Evolutionary conservation across 208 protist species (phyloP).

Genomic region (Blechomonas ayalai): DNA sequence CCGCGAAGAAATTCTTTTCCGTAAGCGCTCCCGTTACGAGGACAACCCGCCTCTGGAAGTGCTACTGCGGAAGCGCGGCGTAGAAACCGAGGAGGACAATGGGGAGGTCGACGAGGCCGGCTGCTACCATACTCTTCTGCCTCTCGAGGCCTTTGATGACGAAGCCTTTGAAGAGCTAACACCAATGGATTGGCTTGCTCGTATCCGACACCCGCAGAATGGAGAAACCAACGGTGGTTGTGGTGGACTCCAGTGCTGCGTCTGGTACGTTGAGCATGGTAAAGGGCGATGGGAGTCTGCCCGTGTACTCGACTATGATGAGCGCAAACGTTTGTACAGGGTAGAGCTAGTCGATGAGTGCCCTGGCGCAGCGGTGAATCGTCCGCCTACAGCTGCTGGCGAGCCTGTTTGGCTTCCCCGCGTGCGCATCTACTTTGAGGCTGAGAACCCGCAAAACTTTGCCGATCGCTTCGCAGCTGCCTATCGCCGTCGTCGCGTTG

Average conservation of each 20-base stretch:
- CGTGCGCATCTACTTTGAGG: conserved; percentile 88
- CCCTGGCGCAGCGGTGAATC: not conserved
- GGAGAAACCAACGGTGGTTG: not conserved
- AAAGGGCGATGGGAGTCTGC: conserved; percentile 19
- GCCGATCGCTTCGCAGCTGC: conserved; percentile 85
- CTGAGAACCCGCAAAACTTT: conserved; percentile 90
- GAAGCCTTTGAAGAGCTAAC: conserved; percentile 76
- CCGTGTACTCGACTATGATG: conserved; percentile 23
- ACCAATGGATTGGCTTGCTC: conserved; percentile 54
- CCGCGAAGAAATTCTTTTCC: conserved; percentile 72
- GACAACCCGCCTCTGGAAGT: conserved; percentile 27
- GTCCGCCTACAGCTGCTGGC: not conserved
- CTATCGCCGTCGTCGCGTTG: conserved; percentile 44
- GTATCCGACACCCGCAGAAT: not conserved
- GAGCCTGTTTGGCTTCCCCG: conserved; percentile 36
- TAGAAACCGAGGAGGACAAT: too few species aligned
- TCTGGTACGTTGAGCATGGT: too few species aligned
- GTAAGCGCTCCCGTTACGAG: conserved; percentile 68
- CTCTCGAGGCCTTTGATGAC: conserved; percentile 90
- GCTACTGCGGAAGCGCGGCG: conserved; percentile 60
- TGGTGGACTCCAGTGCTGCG: not conserved
- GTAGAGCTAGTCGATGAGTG: conserved; percentile 16
- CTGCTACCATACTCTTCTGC: conserved; percentile 68
- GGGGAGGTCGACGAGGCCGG: too few species aligned
- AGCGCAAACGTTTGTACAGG: conserved; percentile 17